phyloP scores from a whole-genome alignment of 208 protist genomes.

The Acanthamoeba lenticulata region DNA sequence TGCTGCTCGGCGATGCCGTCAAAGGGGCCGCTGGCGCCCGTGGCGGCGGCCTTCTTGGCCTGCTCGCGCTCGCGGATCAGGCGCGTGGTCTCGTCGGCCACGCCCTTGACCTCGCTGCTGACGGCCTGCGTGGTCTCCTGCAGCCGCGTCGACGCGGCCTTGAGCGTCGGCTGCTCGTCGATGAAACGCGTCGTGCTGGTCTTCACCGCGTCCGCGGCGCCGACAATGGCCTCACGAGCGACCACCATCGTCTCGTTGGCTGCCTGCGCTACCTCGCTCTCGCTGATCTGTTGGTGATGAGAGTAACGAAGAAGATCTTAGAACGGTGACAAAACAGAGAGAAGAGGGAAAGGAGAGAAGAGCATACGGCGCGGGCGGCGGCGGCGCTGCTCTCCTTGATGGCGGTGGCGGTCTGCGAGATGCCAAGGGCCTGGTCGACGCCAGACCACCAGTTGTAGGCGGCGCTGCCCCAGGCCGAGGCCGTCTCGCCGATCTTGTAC shows the following conservation, averaged over 20 bases:
- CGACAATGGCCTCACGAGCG: background rate
- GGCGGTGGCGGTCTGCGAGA: conserved; percentile 51
- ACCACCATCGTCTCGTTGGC: conserved; percentile 3
- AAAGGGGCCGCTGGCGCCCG: no score
- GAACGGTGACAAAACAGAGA: background rate
- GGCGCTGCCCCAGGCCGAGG: conserved; percentile 31
- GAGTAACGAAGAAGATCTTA: background rate
- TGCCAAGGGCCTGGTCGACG: conserved; percentile 63
- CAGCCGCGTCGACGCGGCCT: conserved; percentile 35
- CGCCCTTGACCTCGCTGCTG: conserved; percentile 45
- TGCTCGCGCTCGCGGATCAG: conserved; percentile 50
- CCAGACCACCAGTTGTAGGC: background rate
- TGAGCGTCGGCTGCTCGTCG: conserved; percentile 33
- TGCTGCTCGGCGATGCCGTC: background rate
- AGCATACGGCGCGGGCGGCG: conserved; percentile 18
- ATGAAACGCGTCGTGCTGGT: conserved; percentile 51
- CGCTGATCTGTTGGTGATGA: background rate
- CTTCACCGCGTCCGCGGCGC: background rate
- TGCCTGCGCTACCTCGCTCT: conserved; percentile 10
- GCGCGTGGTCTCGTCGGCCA: conserved; percentile 37
- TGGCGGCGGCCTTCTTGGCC: conserved; percentile 37
- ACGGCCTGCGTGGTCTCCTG: conserved; percentile 17
- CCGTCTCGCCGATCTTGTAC: conserved; percentile 66
- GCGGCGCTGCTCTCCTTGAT: conserved; percentile 51
- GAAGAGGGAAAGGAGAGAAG: background rate